Evolutionary conservation across 371 early-diverging fungal genomes (phyloP).

Genomic region (Mortierella sp.): DNA sequence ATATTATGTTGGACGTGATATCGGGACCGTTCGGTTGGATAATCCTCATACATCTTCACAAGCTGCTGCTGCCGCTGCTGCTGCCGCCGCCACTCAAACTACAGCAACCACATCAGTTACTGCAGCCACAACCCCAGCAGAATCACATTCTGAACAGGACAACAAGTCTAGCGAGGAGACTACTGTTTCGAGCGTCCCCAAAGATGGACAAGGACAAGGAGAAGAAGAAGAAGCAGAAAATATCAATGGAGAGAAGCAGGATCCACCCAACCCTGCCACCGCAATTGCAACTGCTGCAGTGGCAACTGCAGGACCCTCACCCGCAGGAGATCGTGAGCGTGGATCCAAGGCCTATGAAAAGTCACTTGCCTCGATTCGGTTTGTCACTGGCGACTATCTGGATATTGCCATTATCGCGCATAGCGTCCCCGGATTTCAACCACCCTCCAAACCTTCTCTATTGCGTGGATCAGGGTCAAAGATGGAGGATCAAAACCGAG

Average conservation of each 20-base stretch:
- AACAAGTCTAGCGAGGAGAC: background rate
- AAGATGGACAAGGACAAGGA: background rate
- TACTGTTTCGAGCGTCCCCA: background rate
- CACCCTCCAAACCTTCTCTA: background rate
- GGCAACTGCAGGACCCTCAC: no score
- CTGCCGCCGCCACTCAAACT: background rate
- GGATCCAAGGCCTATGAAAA: conserved; percentile 39
- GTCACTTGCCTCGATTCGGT: conserved; percentile 65
- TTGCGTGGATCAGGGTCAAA: background rate
- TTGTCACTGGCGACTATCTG: conserved; percentile 74
- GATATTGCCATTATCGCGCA: conserved; percentile 12
- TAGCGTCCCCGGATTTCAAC: background rate
- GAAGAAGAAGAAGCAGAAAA: background rate
- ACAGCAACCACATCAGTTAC: background rate
- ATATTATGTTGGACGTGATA: conserved; percentile 33
- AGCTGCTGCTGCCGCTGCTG: background rate
- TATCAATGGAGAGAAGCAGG: background rate
- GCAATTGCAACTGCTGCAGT: background rate
- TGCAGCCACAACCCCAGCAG: background rate
- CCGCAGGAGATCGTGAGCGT: no score
- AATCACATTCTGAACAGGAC: no score
- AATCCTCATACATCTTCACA: background rate
- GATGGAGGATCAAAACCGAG: background rate
- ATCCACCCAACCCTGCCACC: background rate
- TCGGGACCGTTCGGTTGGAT: conserved; percentile 32